These are phyloP conservation scores for Phytophthora fragariaefolia DNA, from an alignment of 352 stramenopile species.

Conservation along the genomic window DNA sequence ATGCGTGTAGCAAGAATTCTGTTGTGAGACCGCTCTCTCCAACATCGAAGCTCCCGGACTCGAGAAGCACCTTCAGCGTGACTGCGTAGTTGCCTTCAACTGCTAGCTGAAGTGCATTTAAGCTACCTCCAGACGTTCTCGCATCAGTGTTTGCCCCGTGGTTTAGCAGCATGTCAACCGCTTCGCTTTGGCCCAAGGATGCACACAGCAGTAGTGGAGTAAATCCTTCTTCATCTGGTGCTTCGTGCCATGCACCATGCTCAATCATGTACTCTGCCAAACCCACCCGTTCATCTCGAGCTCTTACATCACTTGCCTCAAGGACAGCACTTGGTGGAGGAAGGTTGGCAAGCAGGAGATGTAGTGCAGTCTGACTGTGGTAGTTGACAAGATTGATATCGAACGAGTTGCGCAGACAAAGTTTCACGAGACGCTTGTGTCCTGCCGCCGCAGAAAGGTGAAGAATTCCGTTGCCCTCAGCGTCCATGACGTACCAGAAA, in stretches of 20 bases:
- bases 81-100: slow-evolving; percentile 66
- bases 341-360: slow-evolving; percentile 77
- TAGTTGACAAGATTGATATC: slow-evolving; percentile 75
- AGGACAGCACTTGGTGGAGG: slow-evolving; percentile 13
- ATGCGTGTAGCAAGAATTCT: slow-evolving; percentile 64
- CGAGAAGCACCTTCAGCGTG: slow-evolving; percentile 59
- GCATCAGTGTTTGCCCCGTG: slow-evolving; percentile 64
- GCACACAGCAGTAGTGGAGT: slow-evolving; percentile 71
- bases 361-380: slow-evolving; percentile 65
- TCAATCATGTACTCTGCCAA: slow-evolving; percentile 87
- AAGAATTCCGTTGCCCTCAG: slow-evolving; percentile 72
- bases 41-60: slow-evolving; percentile 56
- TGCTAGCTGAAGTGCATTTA: slow-evolving; percentile 63
- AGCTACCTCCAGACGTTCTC: slow-evolving; percentile 31
- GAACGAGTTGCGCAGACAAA: slow-evolving; percentile 78
- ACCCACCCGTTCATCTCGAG: slow-evolving; percentile 50
- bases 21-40: slow-evolving; percentile 46
- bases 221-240: slow-evolving; percentile 61
- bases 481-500: slow-evolving; percentile 60
- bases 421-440: slow-evolving; percentile 82
- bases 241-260: slow-evolving; percentile 84
- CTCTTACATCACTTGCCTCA: slow-evolving; percentile 14
- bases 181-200: slow-evolving; percentile 64
- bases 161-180: slow-evolving; percentile 74
- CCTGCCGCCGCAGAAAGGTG: slow-evolving; percentile 71